A percentile compares a stretch with the other conserved stretches of the same genome.
Evolutionary conservation across 2,329 filamentous ascomycete genomes (phyloP).

Genomic region (Boeremia lycopersici): DNA sequence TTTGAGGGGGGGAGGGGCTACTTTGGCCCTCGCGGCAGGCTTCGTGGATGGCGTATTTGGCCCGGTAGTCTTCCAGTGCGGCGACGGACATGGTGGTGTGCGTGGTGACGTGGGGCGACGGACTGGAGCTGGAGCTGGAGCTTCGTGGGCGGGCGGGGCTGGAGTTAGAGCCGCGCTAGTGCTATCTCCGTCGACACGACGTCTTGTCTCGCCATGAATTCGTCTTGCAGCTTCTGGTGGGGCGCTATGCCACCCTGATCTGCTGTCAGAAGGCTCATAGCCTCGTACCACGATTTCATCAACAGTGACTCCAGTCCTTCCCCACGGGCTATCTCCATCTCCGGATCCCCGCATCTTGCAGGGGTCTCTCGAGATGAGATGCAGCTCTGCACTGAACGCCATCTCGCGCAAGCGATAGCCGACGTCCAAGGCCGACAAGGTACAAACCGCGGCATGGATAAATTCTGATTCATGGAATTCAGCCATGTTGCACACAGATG

Average conservation of each 20-base stretch:
- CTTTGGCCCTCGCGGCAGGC: slow-evolving; percentile 84
- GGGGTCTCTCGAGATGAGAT: slow-evolving; percentile 3
- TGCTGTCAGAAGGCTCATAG: too few relatives aligned
- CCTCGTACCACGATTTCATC: too few relatives aligned
- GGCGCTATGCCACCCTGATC: too few relatives aligned
- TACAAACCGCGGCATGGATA: neutral
- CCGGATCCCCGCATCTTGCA: slow-evolving; percentile 5
- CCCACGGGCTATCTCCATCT: neutral
- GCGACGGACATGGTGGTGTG: slow-evolving; percentile 1
- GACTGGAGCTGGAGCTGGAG: neutral
- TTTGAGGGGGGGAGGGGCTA: slow-evolving; percentile 48
- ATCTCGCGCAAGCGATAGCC: slow-evolving; percentile 18
- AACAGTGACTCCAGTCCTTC: neutral
- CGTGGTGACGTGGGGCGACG: neutral
- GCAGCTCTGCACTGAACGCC: neutral
- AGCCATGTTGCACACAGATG: neutral
- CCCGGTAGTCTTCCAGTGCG: slow-evolving; percentile 42
- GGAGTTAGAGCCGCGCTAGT: slow-evolving; percentile 10
- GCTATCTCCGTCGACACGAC: neutral
- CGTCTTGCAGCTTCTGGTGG: too few relatives aligned
- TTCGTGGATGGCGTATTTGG: slow-evolving; percentile 84
- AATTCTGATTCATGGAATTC: slow-evolving; percentile 16
- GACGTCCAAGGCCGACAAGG: slow-evolving; percentile 7
- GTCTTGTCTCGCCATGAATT: too few relatives aligned
- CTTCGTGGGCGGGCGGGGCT: slow-evolving; percentile 1